Base-by-base conservation (phyloP, 2,329 filamentous ascomycete genomes). In the Venturia pyrina region DNA sequence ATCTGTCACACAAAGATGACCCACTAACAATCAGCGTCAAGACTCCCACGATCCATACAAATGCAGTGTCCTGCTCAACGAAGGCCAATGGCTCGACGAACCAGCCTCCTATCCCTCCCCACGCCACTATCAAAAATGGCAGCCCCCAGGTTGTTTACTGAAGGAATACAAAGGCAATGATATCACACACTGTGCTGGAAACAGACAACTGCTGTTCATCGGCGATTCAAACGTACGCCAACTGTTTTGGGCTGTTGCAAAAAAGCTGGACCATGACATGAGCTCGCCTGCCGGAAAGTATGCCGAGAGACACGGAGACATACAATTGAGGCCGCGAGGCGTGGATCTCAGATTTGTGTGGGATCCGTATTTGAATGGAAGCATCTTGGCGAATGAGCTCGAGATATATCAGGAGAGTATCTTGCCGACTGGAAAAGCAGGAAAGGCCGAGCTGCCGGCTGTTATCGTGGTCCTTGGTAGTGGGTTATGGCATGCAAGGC, bases 161-260 rank as follows among this genome's bases (percentile, higher is more conserved):
- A 81, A 83, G 67, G 75, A 81, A 64, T 87, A 87, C 73, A 77
- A 79, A 10, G 71, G 73, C 6, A 72, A 78, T n/a, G 82, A 85
- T 46, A 78, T 87, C 50, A 73, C 76, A 21, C 73, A 75, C 59
- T 89, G 87, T 70, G 77, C 87, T 28, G 74, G 75, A 1, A 75
- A 78, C 17, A 80, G 80, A 8, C 79, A 79, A 62, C 70, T 88
- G n/a, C 77, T 86, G 19, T 85, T 89, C 69, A 78, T 82, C 34
- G 86, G 87, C 46, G 86, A 89, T 72, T 83, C 83, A 1, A 83
- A 81, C 0, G 80, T 82, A 8, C 81, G 86, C 15, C 82, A 87
- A 69, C 73, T 87, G 6, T 89, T 84, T 72, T 87, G 84, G 81
- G 83, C 83, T 62, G 78, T 80, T 3, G 80, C 80, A 21, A 78